Evolutionary conservation across 192 early-diverging fungal species (phyloP).

Genomic region (Coemansia aciculifera): DNA sequence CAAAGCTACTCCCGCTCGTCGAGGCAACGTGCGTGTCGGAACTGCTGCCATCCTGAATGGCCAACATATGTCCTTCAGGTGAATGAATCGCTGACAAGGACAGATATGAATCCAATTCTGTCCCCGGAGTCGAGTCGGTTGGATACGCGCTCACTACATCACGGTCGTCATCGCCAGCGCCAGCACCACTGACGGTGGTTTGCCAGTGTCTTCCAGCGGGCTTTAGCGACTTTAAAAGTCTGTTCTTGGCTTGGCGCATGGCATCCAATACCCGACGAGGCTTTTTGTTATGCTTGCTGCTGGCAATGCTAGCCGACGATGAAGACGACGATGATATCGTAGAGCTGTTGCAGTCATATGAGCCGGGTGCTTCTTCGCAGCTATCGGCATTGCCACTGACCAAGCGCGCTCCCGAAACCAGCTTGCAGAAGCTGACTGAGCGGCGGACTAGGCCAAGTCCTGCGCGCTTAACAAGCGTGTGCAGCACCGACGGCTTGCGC

Average conservation of each 20-base stretch:
- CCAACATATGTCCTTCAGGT: constrained; percentile 16
- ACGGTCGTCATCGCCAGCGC: constrained; percentile 6
- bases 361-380: not conserved
- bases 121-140: constrained; percentile 27
- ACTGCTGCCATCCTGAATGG: constrained; percentile 11
- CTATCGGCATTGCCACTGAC: not conserved
- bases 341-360: not conserved
- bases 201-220: not conserved
- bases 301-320: not conserved
- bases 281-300: constrained; percentile 4
- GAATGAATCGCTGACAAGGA: constrained; percentile 42
- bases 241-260: constrained; percentile 37
- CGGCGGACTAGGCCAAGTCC: constrained; percentile 42
- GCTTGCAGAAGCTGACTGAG: constrained; percentile 50
- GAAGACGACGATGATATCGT: constrained; percentile 8
- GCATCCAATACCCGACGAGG: constrained; percentile 23
- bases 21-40: constrained; percentile 1
- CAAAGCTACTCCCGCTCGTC: constrained; percentile 8
- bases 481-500: constrained; percentile 41
- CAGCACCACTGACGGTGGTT: not conserved
- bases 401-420: constrained; percentile 18
- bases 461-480: constrained; percentile 47
- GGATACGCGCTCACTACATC: constrained; percentile 50
- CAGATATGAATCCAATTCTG: constrained; percentile 38
- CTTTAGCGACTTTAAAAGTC: constrained; percentile 16